These are phyloP conservation scores for Yarrowia porcina DNA, from an alignment of 805 yeast genomes.

Conservation along the genomic window DNA sequence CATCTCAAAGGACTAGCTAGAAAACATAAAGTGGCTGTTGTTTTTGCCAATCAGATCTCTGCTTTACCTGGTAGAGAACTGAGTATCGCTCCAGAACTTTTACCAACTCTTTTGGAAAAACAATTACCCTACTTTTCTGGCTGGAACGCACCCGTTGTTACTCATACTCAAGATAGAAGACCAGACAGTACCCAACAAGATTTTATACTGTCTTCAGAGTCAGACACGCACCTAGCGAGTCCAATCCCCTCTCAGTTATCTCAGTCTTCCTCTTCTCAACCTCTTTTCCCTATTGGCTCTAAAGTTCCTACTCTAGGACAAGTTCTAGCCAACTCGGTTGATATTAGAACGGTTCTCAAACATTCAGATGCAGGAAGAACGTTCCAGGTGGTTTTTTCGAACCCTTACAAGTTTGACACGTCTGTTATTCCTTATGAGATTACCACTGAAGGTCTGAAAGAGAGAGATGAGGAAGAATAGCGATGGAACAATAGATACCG, in stretches of 20 bases:
- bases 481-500: neutral
- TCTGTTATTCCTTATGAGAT: neutral
- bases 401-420: neutral
- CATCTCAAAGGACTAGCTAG: constrained; percentile 51
- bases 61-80: constrained; percentile 46
- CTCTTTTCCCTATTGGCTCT: neutral
- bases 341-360: neutral
- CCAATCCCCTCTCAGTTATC: neutral
- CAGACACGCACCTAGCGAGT: neutral
- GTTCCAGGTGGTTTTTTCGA: neutral
- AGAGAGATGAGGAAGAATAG: neutral
- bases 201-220: neutral
- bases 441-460: neutral
- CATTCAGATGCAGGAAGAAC: neutral
- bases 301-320: constrained; percentile 3
- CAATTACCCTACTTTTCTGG: constrained; percentile 74
- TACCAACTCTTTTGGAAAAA: constrained; percentile 50
- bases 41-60: constrained; percentile 77
- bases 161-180: neutral
- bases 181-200: neutral
- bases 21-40: constrained; percentile 53
- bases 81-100: constrained; percentile 35
- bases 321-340: neutral
- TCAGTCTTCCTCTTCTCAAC: neutral
- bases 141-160: constrained; percentile 46